A percentile compares a stretch with the other conserved stretches of the same genome.
These are phyloP conservation scores for Exophiala oligosperma DNA, from an alignment of 2,329 filamentous ascomycete species.

Conservation along the genomic window DNA sequence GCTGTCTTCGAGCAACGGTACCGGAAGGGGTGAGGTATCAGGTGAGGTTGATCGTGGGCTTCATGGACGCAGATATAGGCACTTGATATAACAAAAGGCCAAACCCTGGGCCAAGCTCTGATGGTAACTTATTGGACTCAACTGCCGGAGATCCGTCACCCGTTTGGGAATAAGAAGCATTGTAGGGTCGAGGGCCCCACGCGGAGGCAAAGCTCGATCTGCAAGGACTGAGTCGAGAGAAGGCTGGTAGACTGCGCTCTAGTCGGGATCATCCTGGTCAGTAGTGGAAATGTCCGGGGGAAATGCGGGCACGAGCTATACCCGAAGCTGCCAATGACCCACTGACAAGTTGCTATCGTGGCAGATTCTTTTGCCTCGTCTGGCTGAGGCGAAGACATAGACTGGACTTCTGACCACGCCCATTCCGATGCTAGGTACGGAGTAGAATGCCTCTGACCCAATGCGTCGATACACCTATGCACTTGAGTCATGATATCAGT, in stretches of 20 bases:
- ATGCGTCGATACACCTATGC: too few relatives aligned
- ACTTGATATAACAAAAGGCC: slow-evolving; percentile 9
- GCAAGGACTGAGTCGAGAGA: slow-evolving; percentile 7
- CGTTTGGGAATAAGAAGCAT: background rate
- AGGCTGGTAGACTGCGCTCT: background rate
- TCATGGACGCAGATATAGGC: background rate
- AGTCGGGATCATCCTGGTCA: background rate
- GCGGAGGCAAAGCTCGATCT: slow-evolving; percentile 1
- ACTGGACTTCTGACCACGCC: too few relatives aligned
- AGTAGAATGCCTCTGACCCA: too few relatives aligned
- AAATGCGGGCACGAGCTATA: slow-evolving; percentile 16
- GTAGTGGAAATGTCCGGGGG: slow-evolving; percentile 15
- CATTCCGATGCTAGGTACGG: too few relatives aligned
- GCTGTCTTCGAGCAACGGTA: background rate
- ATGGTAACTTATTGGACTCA: background rate
- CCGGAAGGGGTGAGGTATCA: slow-evolving; percentile 3
- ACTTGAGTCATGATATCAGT: too few relatives aligned
- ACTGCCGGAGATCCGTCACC: slow-evolving; percentile 5
- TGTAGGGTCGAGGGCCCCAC: slow-evolving; percentile 5
- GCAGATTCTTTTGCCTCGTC: background rate
- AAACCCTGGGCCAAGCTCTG: background rate
- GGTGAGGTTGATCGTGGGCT: slow-evolving; percentile 10
- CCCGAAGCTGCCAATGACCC: slow-evolving; percentile 22
- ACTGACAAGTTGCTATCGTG: slow-evolving; percentile 3
- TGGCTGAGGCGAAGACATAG: background rate